A percentile compares a stretch with the other conserved stretches of the same genome.
Conservation (phyloP, 164 flowering plant genomes). For the Stephania yunnanensis region DNA sequence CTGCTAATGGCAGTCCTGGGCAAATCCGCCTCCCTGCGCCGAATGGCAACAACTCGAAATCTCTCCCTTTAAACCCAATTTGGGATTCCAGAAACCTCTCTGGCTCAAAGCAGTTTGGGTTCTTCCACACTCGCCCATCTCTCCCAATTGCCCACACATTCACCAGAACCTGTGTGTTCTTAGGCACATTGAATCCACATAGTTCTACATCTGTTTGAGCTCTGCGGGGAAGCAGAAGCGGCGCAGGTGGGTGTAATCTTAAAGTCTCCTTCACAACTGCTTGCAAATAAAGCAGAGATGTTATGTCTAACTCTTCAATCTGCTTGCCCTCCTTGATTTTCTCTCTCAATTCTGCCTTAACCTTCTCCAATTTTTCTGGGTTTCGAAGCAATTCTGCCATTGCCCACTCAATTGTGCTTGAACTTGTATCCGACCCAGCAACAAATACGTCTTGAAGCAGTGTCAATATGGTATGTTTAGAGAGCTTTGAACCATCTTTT, state of each 20-base stretch:
- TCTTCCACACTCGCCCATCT: neutral
- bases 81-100: conserved; percentile 6
- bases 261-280: conserved; percentile 11
- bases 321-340: neutral
- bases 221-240: conserved; percentile 2
- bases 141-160: conserved; percentile 10
- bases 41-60: conserved; percentile 7
- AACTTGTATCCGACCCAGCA: conserved; percentile 3
- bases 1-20: conserved; percentile 6
- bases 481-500: conserved; percentile 3
- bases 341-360: neutral
- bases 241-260: conserved; percentile 6
- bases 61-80: neutral
- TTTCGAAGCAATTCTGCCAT: conserved; percentile 8
- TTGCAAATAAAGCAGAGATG: neutral
- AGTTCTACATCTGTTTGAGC: conserved; percentile 1
- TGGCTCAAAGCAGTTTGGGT: neutral
- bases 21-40: conserved; percentile 11
- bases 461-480: no score
- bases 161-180: conserved; percentile 6
- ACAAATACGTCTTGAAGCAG: conserved; percentile 1
- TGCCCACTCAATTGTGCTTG: conserved; percentile 9
- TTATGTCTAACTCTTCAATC: neutral
- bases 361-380: conserved; percentile 4
- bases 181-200: conserved; percentile 2